phyloP scores from a whole-genome alignment of 2,329 filamentous ascomycete species.

The Drechslera avenae region DNA sequence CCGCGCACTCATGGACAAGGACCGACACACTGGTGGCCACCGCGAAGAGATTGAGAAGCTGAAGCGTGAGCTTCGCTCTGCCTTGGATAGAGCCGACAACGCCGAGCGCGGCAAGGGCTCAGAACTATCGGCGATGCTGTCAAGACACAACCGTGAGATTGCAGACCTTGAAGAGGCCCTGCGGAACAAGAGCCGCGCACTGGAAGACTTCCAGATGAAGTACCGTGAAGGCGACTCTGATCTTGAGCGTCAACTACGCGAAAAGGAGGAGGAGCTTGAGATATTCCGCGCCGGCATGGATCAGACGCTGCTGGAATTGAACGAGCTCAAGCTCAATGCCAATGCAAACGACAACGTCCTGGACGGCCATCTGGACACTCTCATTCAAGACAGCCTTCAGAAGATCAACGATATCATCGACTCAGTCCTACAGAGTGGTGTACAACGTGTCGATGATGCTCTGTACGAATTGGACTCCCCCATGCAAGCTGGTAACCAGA shows the following conservation, averaged over 20 bases:
- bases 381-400: constrained; percentile 82
- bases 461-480: constrained; percentile 96
- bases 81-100: constrained; percentile 88
- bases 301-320: constrained; percentile 88
- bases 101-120: constrained; percentile 91
- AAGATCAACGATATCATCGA: constrained; percentile 99
- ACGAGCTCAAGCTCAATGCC: constrained; percentile 72
- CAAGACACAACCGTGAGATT: constrained; percentile 97
- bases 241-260: constrained; percentile 80
- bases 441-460: constrained; percentile 92
- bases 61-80: constrained; percentile 89
- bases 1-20: constrained; percentile 89
- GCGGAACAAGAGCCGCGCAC: constrained; percentile 79
- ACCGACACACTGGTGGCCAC: constrained; percentile 81
- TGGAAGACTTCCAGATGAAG: constrained; percentile 82
- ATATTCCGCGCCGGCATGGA: constrained; percentile 99
- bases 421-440: constrained; percentile 89
- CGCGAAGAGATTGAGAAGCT: constrained; percentile 95
- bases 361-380: constrained; percentile 87
- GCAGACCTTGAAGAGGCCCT: constrained; percentile 93
- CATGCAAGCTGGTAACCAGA: constrained; percentile 99
- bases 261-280: constrained; percentile 97
- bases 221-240: constrained; percentile 82
- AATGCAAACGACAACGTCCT: constrained; percentile 75
- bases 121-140: constrained; percentile 90